Evolutionary conservation across 2,329 filamentous ascomycete genomes (phyloP).

Genomic region (Grosmannia huntii): DNA sequence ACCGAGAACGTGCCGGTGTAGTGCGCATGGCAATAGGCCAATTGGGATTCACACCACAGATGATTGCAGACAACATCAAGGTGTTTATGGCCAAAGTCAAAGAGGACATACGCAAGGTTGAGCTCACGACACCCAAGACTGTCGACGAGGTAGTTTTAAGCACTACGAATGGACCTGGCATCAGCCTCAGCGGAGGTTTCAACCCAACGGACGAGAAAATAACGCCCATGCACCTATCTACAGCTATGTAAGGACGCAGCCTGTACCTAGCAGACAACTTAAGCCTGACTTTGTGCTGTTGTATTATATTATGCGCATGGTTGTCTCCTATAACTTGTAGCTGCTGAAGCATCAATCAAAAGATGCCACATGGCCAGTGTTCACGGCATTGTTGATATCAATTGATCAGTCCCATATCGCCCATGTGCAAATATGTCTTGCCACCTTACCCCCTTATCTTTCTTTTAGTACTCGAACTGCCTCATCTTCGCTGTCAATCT

Average conservation of each 20-base stretch:
- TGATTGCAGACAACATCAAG: slow-evolving; percentile 75
- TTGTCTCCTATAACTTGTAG: neutral
- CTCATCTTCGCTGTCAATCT: slow-evolving; percentile 38
- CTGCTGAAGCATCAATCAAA: neutral
- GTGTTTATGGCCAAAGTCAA: slow-evolving; percentile 64
- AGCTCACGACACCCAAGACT: slow-evolving; percentile 55
- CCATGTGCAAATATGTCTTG: neutral
- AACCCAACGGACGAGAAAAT: slow-evolving; percentile 46
- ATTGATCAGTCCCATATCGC: neutral
- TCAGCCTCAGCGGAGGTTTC: slow-evolving; percentile 76
- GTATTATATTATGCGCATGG: neutral
- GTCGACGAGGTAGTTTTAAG: slow-evolving; percentile 68
- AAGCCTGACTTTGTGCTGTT: neutral
- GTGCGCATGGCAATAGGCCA: slow-evolving; percentile 86
- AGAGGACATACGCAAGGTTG: slow-evolving; percentile 50
- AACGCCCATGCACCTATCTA: slow-evolving; percentile 37
- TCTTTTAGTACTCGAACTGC: slow-evolving; percentile 36
- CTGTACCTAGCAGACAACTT: neutral
- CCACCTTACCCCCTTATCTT: slow-evolving; percentile 10
- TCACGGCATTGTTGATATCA: neutral
- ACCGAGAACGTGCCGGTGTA: slow-evolving; percentile 74
- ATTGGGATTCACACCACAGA: slow-evolving; percentile 74
- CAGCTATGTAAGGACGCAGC: slow-evolving; percentile 33
- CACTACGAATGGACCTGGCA: slow-evolving; percentile 74
- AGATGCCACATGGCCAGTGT: neutral